Evolutionary conservation across 1,139 yeast species (phyloP), one percentile per base, ranked within the genome.

Genomic region (Magnusiomyces fungicola): DNA sequence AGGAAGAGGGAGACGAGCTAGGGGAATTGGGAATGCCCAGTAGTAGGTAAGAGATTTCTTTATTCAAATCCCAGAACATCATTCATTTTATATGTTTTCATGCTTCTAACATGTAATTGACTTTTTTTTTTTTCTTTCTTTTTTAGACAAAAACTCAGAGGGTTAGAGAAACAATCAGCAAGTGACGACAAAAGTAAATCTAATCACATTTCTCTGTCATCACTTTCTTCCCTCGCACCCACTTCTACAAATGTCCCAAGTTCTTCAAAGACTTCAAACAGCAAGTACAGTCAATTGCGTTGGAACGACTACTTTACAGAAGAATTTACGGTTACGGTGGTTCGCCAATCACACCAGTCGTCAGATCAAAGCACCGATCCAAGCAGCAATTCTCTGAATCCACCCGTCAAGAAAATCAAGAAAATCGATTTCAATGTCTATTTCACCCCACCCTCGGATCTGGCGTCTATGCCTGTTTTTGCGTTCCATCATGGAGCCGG

Each of bases 401-500:
- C 39, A n/a, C 4, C 21, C 14, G 21, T 22, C 39, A 14, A 21
- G 18, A 39, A 25, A 14, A 14, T 42, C 1, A 48, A 49, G 29
- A 46, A 21, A 18, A 50, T 55, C 14, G 41, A 48, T 3, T 78
- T 87, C 63, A 78, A 80, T 52, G 77, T 81, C 0, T 86, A 82
- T 62, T 84, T 72, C 57, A 69, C 71, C 14, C 72, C 79, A 0
- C 92, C 96, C 0, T 50, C 59, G 2, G 50, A 49, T 2, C 49
- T 58, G 21, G 30, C 12, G 10, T 22, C 41, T 21, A 18, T 22
- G 21, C 44, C 44, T 4, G 61, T 88, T 1, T 79, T 85, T 56
- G 69, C 90, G 1, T 80, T 81, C 56, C 94, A 87, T 55, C 99
- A 92, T 64, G 99, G 99, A 3, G 97, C 97, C 1, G 98, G 97